A percentile compares a stretch with the other conserved stretches of the same genome.
These are phyloP conservation scores for Calonectria honghensis DNA, from an alignment of 2,329 filamentous ascomycete genomes.

Conservation along the genomic window DNA sequence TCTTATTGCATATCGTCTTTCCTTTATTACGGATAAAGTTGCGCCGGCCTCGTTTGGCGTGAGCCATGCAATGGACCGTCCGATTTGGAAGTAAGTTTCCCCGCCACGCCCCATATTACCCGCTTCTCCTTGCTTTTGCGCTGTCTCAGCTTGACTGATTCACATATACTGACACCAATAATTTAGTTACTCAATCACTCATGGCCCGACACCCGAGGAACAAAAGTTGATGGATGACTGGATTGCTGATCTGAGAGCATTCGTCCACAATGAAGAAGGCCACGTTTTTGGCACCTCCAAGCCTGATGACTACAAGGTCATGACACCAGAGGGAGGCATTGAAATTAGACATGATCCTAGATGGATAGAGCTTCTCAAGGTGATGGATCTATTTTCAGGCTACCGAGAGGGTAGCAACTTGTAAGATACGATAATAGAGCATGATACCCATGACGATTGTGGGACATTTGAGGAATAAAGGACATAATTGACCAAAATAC, in stretches of 20 bases:
- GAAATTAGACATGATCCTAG: slow-evolving; percentile 28
- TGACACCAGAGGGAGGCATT: slow-evolving; percentile 29
- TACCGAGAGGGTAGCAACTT: slow-evolving; percentile 11
- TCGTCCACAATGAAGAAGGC: slow-evolving; percentile 19
- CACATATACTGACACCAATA: background rate
- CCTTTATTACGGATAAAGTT: slow-evolving; percentile 38
- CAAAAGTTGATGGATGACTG: slow-evolving; percentile 35
- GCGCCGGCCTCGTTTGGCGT: slow-evolving; percentile 43
- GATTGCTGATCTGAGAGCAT: slow-evolving; percentile 35
- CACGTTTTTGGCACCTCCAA: slow-evolving; percentile 23
- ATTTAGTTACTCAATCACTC: slow-evolving; percentile 38
- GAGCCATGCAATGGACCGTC: slow-evolving; percentile 41
- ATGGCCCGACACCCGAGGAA: slow-evolving; percentile 24
- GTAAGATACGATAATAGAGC: slow-evolving; percentile 1
- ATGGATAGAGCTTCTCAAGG: slow-evolving; percentile 34
- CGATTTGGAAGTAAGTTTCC: slow-evolving; percentile 41
- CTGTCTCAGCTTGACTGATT: background rate
- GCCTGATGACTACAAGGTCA: slow-evolving; percentile 38
- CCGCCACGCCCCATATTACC: background rate
- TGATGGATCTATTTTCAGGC: slow-evolving; percentile 32
- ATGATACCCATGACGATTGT: background rate
- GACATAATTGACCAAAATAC: background rate
- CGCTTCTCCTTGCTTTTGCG: background rate
- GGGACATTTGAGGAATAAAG: background rate
- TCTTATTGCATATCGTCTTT: slow-evolving; percentile 38